phyloP scores from a whole-genome alignment of 2,329 filamentous ascomycete species.

The Trichoderma simmonsii region DNA sequence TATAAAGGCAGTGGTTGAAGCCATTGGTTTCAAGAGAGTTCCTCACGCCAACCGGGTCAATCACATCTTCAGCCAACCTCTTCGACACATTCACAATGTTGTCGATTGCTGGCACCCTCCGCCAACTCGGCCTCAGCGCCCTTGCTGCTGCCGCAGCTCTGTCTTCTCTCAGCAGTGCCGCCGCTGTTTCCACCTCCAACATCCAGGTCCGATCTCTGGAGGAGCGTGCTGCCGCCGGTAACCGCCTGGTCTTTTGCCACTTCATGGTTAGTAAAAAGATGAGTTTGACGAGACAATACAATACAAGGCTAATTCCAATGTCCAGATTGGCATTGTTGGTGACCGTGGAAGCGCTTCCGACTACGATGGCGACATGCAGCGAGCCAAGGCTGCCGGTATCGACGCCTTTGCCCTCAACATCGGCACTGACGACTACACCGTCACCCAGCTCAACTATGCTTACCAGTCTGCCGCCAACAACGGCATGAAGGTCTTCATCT shows the following conservation, averaged over 20 bases:
- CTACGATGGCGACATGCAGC: constrained; percentile 47
- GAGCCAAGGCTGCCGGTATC: constrained; percentile 42
- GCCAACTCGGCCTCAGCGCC: constrained; percentile 20
- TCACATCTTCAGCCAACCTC: neutral
- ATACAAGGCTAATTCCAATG: neutral
- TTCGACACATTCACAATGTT: constrained; percentile 11
- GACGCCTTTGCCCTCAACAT: constrained; percentile 52
- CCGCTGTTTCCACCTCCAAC: neutral
- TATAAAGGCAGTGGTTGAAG: neutral
- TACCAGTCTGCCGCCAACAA: constrained; percentile 47
- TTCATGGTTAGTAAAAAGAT: constrained; percentile 36
- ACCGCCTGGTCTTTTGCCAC: constrained; percentile 40
- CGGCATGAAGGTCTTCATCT: constrained; percentile 54
- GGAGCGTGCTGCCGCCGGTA: constrained; percentile 19
- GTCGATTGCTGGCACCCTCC: constrained; percentile 19
- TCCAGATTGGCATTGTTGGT: constrained; percentile 42
- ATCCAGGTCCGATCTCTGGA: constrained; percentile 17
- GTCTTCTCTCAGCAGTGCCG: constrained; percentile 15
- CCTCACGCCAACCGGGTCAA: neutral
- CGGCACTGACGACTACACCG: constrained; percentile 42
- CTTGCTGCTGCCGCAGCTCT: constrained; percentile 20
- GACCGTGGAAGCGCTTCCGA: constrained; percentile 41
- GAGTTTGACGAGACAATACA: neutral
- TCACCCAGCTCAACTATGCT: constrained; percentile 46
- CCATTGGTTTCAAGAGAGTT: neutral